Conservation (phyloP, 768 basidiomycete species). For the Kwoniella dendrophila region DNA sequence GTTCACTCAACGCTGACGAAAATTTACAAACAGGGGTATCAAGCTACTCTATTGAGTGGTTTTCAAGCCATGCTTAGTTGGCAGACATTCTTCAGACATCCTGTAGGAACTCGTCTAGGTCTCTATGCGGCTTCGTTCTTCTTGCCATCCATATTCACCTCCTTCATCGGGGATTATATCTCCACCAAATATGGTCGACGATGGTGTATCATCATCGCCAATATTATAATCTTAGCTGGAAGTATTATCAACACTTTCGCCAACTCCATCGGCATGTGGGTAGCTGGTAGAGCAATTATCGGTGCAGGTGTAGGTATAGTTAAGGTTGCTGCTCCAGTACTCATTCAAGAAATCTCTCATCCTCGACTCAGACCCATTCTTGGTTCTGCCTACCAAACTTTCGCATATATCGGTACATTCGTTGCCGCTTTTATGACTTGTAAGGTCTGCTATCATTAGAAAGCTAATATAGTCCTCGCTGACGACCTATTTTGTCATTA, state of each 20-base stretch:
- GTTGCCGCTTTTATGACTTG: conserved; percentile 5
- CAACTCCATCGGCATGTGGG: conserved; percentile 1
- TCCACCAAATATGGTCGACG: conserved; percentile 22
- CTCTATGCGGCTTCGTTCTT: conserved; percentile 25
- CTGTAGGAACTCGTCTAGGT: conserved; percentile 27
- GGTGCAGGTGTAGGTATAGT: conserved; percentile 23
- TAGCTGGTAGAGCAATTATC: conserved; percentile 30
- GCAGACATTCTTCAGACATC: conserved; percentile 23
- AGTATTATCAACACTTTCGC: conserved; percentile 6
- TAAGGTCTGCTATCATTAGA: too few species aligned
- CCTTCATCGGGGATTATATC: conserved; percentile 19
- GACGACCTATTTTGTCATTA: too few species aligned
- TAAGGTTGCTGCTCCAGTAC: conserved; percentile 59
- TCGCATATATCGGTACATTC: too few species aligned
- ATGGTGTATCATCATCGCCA: neutral
- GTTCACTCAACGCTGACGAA: neutral
- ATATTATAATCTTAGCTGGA: conserved; percentile 5
- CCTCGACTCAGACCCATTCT: conserved; percentile 33
- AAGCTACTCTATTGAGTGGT: conserved; percentile 32
- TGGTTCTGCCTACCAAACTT: conserved; percentile 13
- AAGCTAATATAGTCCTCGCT: too few species aligned
- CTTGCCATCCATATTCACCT: conserved; percentile 21
- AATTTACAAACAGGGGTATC: neutral
- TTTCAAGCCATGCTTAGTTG: conserved; percentile 25
- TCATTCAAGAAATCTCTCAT: conserved; percentile 82